A percentile compares a stretch with the other conserved stretches of the same genome.
These are phyloP conservation scores for Clitopilus hobsonii DNA, from an alignment of 768 basidiomycete species.

Conservation along the genomic window DNA sequence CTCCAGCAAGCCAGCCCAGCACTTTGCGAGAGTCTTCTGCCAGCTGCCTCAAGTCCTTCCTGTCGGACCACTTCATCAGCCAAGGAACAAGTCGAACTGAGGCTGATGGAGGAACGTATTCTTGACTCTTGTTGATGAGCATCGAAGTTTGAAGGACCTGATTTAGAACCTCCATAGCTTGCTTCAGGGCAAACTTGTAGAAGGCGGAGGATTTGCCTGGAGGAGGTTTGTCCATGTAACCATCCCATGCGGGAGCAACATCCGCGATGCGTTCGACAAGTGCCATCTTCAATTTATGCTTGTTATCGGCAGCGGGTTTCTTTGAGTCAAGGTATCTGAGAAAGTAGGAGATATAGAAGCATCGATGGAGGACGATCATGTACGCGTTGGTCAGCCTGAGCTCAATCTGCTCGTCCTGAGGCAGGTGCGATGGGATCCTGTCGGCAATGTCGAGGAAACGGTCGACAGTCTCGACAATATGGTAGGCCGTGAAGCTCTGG, in stretches of 20 bases:
- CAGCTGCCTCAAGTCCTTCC: background rate
- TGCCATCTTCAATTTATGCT: slow-evolving; percentile 4
- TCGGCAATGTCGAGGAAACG: background rate
- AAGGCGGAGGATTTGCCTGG: background rate
- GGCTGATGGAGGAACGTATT: background rate
- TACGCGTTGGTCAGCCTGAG: slow-evolving; percentile 11
- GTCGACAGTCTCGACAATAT: background rate
- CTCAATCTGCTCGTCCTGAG: background rate
- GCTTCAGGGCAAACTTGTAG: too few relatives aligned
- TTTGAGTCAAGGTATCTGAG: slow-evolving; percentile 15
- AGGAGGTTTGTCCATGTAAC: background rate
- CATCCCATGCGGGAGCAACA: slow-evolving; percentile 9
- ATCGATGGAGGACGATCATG: slow-evolving; percentile 10
- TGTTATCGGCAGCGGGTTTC: slow-evolving; percentile 1
- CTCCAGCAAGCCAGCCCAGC: background rate
- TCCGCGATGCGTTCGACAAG: slow-evolving; percentile 11
- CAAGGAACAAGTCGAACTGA: background rate
- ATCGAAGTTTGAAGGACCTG: background rate
- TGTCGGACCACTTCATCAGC: background rate
- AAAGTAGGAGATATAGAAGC: slow-evolving; percentile 16
- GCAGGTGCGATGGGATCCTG: background rate
- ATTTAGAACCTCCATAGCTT: background rate
- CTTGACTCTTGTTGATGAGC: background rate
- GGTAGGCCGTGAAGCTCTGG: background rate
- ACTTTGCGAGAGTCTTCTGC: background rate